A percentile compares a stretch with the other conserved stretches of the same genome.
These are phyloP conservation scores for Fusarium napiforme DNA, from an alignment of 2,329 filamentous ascomycete genomes.

Conservation along the genomic window DNA sequence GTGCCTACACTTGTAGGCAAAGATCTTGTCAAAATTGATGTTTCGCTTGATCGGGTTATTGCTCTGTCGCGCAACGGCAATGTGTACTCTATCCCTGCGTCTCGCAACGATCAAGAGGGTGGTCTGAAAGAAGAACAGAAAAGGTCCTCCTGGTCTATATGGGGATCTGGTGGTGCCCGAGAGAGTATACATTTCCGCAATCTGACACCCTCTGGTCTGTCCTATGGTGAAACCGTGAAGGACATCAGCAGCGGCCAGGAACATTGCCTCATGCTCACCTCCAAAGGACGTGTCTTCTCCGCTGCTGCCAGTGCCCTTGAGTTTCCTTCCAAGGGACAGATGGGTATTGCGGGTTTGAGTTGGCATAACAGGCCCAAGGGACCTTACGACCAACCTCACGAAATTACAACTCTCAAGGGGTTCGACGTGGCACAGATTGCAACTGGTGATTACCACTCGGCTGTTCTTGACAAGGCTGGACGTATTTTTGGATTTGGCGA, in stretches of 20 bases:
- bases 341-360: conserved; percentile 84
- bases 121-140: conserved; percentile 71
- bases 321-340: conserved; percentile 85
- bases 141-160: conserved; percentile 77
- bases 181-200: conserved; percentile 74
- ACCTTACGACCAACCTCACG: conserved; percentile 83
- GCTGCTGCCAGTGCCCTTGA: conserved; percentile 82
- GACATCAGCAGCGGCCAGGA: conserved; percentile 83
- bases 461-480: conserved; percentile 80
- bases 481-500: conserved; percentile 89
- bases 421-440: conserved; percentile 80
- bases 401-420: conserved; percentile 76
- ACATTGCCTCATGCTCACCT: conserved; percentile 87
- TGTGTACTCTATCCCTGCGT: conserved; percentile 86
- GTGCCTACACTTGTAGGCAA: conserved; percentile 81
- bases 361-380: conserved; percentile 83
- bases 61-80: conserved; percentile 78
- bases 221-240: conserved; percentile 77
- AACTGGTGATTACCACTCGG: conserved; percentile 86
- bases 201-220: conserved; percentile 72
- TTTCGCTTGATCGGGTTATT: conserved; percentile 86
- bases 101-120: conserved; percentile 74
- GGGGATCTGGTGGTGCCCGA: conserved; percentile 55
- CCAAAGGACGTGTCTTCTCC: conserved; percentile 85
- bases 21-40: conserved; percentile 77